Evolutionary conservation across 495 filamentous ascomycete genomes (phyloP), one percentile per base, ranked within the genome.

Genomic region (Xylaria grammica): DNA sequence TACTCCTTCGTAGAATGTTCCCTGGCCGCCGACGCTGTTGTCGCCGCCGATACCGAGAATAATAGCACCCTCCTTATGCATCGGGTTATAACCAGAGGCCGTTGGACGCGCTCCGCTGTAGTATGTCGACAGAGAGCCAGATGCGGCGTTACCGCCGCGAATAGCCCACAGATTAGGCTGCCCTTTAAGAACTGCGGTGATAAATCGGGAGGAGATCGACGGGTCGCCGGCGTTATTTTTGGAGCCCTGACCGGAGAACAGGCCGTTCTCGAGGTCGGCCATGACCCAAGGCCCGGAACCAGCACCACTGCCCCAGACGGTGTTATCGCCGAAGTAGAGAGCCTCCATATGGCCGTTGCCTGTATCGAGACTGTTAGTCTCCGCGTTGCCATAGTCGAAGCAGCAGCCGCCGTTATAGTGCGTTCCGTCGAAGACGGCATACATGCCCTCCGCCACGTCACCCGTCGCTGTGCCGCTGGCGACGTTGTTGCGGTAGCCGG

Each of bases 331-430:
- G 70, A 71, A 87, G 77, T 87, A 87, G 71, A 87, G 82, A 40
- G 85, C 82, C 71, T 87, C 85, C 85, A 87, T 86, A 65, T 87
- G 84, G 61, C 81, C 84, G 62, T 79, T 78, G 46, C 85, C 85
- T 1, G 84, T 86, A 65, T 87, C 85, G 9, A 29, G 70, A 62
- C 72, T 82, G 69, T 68, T 85, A 26, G 75, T 80, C 73, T 87
- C 85, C 45, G 85, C 85, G 50, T 87, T 87, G 56, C 85, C 85
- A 54, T 87, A 87, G 72, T 87, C 85, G 65, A 85, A 87, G 76
- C 85, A 87, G 78, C 85, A 87, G 29, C 34, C 78, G 36, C 61
- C 76, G 57, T 87, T 87, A 74, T 84, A 87, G 65, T 87, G 83
- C 7, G 84, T 86, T 1, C 84, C 85, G 51, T 87, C 85, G 22